phyloP scores from a whole-genome alignment of 345 rosid species.

The Passiflora organensis region DNA sequence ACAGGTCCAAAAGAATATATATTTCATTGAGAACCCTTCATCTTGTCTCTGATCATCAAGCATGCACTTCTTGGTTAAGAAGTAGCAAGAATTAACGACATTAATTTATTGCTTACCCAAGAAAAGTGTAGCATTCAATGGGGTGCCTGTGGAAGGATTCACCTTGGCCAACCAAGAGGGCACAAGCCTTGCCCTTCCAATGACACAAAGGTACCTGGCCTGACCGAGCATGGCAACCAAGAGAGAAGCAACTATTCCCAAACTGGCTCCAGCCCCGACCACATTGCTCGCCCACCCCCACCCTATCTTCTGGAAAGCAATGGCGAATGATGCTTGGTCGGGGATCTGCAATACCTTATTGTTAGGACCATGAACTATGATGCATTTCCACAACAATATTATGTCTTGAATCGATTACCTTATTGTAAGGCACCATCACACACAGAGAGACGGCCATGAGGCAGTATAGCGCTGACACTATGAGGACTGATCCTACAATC shows the following conservation, averaged over 20 bases:
- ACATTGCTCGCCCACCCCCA: conserved; percentile 89
- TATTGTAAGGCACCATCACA: conserved; percentile 67
- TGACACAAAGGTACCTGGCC: conserved; percentile 94
- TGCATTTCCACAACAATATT: no score
- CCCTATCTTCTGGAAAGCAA: conserved; percentile 55
- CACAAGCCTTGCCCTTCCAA: conserved; percentile 76
- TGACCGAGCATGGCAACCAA: conserved; percentile 96
- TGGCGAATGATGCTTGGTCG: conserved; percentile 54
- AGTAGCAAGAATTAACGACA: no score
- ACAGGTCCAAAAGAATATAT: background rate
- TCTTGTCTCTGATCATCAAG: no score
- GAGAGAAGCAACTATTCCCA: conserved; percentile 92
- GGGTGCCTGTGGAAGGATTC: conserved; percentile 92
- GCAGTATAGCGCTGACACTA: conserved; percentile 67
- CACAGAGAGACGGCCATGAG: conserved; percentile 83
- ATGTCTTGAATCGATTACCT: conserved; percentile 44
- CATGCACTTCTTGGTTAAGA: no score
- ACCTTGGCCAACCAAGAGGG: conserved; percentile 92
- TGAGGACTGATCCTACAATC: conserved; percentile 71
- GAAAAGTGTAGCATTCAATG: conserved; percentile 88
- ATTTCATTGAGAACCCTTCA: background rate
- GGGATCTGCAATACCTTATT: conserved; percentile 44
- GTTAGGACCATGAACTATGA: no score
- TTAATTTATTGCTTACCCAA: no score
- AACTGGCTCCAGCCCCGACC: conserved; percentile 89